These are phyloP conservation scores for Fragaria nilgerrensis DNA, from an alignment of 306 rosid genomes.

Conservation along the genomic window DNA sequence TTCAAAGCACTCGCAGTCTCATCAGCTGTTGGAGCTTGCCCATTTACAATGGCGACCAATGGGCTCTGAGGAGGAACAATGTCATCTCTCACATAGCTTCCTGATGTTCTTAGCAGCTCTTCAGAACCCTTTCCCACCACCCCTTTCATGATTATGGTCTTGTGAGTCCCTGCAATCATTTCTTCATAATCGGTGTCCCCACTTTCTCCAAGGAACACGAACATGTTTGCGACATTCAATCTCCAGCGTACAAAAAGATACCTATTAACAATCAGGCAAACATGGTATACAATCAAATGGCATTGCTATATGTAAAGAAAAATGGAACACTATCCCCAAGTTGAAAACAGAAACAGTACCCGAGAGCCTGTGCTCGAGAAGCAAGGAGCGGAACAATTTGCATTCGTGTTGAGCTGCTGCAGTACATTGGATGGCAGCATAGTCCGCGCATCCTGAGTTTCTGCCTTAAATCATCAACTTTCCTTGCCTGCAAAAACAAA, in stretches of 20 bases:
- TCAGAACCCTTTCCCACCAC: conserved; percentile 54
- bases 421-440: conserved; percentile 72
- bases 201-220: conserved; percentile 70
- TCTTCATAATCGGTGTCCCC: conserved; percentile 90
- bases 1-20: conserved; percentile 42
- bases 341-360: conserved; percentile 27
- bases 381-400: conserved; percentile 66
- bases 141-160: conserved; percentile 65
- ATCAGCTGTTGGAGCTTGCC: conserved; percentile 27
- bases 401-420: conserved; percentile 54
- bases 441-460: conserved; percentile 70
- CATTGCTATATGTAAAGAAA: not conserved
- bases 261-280: too few relatives aligned
- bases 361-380: conserved; percentile 71
- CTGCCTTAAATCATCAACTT: conserved; percentile 64
- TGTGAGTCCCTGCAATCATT: conserved; percentile 83
- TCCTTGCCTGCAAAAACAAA: conserved; percentile 42
- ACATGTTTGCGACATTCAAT: conserved; percentile 53
- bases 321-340: not conserved
- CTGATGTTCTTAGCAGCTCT: conserved; percentile 62
- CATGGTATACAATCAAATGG: too few relatives aligned
- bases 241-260: too few relatives aligned
- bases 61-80: conserved; percentile 65
- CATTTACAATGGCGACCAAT: conserved; percentile 30
- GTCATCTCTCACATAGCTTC: conserved; percentile 71